phyloP scores from a whole-genome alignment of 148 eudicot species.

The Arbutus unedo region DNA sequence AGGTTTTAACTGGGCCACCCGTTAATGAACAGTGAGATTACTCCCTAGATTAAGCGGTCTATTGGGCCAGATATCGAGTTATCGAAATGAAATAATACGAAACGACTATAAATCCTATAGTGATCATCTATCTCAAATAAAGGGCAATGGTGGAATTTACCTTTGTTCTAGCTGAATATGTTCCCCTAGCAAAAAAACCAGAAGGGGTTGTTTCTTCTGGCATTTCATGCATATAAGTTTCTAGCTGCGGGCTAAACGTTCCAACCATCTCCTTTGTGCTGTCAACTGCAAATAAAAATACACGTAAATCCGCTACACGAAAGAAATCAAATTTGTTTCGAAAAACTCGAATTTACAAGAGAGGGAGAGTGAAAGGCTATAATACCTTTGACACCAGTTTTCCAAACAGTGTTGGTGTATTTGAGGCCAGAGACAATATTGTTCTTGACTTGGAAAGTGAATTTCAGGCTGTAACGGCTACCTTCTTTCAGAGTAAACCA shows the following conservation, averaged over 20 bases:
- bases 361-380: background rate
- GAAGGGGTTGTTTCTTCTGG: slow-evolving; percentile 66
- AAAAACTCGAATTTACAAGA: background rate
- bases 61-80: no score
- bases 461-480: slow-evolving; percentile 54
- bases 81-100: no score
- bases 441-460: slow-evolving; percentile 52
- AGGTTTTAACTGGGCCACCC: no score
- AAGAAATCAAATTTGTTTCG: background rate
- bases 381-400: slow-evolving; percentile 67
- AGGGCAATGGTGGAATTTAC: slow-evolving; percentile 21
- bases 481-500: slow-evolving; percentile 81
- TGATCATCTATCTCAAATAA: background rate
- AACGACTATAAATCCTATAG: background rate
- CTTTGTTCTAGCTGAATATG: slow-evolving; percentile 59
- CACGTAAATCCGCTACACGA: no score
- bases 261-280: slow-evolving; percentile 64
- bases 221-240: slow-evolving; percentile 58
- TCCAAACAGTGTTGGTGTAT: slow-evolving; percentile 67
- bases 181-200: slow-evolving; percentile 63
- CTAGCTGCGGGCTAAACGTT: slow-evolving; percentile 67
- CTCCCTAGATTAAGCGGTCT: no score
- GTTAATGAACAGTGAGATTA: no score
- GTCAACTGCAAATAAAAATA: slow-evolving; percentile 39
- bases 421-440: slow-evolving; percentile 69